Base-by-base conservation (phyloP, 2,329 filamentous ascomycete species). In the Talaromyces sp. region DNA sequence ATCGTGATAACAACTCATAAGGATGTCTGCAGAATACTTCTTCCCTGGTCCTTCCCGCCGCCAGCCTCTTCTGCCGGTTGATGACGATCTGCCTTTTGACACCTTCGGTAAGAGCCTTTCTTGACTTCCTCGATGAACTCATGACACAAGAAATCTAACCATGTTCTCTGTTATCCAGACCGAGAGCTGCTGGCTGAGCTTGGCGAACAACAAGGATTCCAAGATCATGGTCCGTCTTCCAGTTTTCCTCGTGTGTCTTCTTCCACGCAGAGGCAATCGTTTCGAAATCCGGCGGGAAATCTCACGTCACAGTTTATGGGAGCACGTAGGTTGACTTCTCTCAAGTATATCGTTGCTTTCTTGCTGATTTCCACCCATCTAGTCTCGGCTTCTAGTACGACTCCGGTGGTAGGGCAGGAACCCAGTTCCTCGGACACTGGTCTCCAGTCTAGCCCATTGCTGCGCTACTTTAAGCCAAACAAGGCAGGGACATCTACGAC, bases 71-170 rank as follows among this genome's bases (percentile, higher is more conserved):
- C 41, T 57, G 9, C n/a, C 55, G 12, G 29, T 59, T 14, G 66
- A 73, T 17, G 66, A 72, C 54, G 70, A 73, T 31, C 32, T 67
- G n/a, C 65, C 70, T 8, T 70, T 82, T 12, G 80, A 84, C 71
- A 75, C 75, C 3, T 83, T 83, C 64, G 80, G 81, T 83, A 65
- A 65, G 50, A 19, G 17, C 26, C 73, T 63, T 12, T 29, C 27
- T 29, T 8, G 27, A 8, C 27, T 29, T 35, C 54, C 12, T 21
- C 10, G 10, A 12, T 3, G 5, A 21, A 43, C 35, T 56, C 52
- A 3, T 19, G 4, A n/a, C 6, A 29, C n/a, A 43, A 35, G 17
- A 21, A 54, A 26, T 24, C 27, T 32, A 38, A 56, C 24, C 12
- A 3, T 24, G 12, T 2, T 19, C 14, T 5, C 9, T 19, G 29